These are phyloP conservation scores for Xylaria hypoxylon DNA, from an alignment of 2,329 filamentous ascomycete genomes.

Conservation along the genomic window DNA sequence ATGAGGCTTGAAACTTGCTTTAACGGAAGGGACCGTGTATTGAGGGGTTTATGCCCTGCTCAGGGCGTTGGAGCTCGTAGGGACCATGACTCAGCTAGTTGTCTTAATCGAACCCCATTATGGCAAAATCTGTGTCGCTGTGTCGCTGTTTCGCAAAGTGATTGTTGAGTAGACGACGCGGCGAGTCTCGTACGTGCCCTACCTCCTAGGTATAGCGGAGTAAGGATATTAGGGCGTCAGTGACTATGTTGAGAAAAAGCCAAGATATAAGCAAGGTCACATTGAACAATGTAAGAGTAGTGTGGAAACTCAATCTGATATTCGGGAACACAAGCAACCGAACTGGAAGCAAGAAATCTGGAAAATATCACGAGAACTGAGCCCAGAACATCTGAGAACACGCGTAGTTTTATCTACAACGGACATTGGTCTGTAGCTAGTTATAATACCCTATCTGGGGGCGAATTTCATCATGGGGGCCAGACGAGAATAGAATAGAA, in stretches of 20 bases:
- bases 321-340: background rate
- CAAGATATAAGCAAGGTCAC: background rate
- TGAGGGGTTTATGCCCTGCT: background rate
- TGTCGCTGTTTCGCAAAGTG: background rate
- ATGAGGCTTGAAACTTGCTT: background rate
- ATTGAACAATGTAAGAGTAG: background rate
- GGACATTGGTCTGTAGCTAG: background rate
- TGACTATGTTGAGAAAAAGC: background rate
- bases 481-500: slow-evolving; percentile 22
- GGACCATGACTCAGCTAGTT: background rate
- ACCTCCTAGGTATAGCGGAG: background rate
- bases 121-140: background rate
- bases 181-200: slow-evolving; percentile 4
- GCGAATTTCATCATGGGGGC: slow-evolving; percentile 4
- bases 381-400: background rate
- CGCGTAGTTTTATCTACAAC: background rate
- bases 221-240: background rate
- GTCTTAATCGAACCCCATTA: background rate
- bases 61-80: background rate
- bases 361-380: slow-evolving; percentile 6
- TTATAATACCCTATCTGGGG: slow-evolving; percentile 9
- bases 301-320: background rate
- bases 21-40: slow-evolving; percentile 16
- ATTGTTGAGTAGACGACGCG: background rate
- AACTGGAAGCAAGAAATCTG: background rate